These are phyloP conservation scores for Colletotrichum gigasporum DNA, from an alignment of 2,329 filamentous ascomycete species.

Conservation along the genomic window DNA sequence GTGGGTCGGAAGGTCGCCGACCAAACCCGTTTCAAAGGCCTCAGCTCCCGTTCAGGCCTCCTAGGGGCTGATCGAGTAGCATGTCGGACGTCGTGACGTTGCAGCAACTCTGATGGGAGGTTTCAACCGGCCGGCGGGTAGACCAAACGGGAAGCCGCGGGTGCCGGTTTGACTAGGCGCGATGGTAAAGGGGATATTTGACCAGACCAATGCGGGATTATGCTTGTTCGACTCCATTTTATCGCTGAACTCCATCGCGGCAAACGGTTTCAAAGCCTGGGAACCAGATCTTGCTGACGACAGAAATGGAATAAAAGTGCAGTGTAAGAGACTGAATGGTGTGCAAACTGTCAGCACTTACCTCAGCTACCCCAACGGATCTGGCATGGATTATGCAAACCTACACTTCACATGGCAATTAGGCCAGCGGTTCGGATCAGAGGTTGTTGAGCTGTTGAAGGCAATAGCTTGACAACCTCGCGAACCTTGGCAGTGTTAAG, in stretches of 20 bases:
- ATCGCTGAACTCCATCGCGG: not conserved
- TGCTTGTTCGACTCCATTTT: not conserved
- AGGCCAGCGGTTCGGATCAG: not conserved
- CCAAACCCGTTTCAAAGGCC: not conserved
- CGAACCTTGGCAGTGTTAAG: not conserved
- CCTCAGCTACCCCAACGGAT: not conserved
- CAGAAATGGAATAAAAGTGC: not conserved
- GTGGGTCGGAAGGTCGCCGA: conserved; percentile 11
- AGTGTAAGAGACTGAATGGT: not conserved
- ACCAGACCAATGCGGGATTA: not conserved
- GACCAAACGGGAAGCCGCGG: not conserved
- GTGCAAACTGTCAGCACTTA: not conserved
- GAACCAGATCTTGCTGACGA: not conserved
- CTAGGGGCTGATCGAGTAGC: not conserved
- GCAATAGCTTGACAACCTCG: not conserved
- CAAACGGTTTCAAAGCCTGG: not conserved
- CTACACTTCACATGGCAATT: not conserved
- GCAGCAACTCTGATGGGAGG: conserved; percentile 16
- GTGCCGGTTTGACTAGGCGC: not conserved
- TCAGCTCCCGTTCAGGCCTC: not conserved
- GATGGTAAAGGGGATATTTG: not conserved
- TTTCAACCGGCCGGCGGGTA: conserved; percentile 17
- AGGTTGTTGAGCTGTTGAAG: not conserved
- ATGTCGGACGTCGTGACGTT: conserved; percentile 16
- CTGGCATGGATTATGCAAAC: not conserved